Percentiles rank a stretch among this genome's conserved stretches.
phyloP scores from a whole-genome alignment of 345 rosid genomes.

The Arabidopsis suecica region DNA sequence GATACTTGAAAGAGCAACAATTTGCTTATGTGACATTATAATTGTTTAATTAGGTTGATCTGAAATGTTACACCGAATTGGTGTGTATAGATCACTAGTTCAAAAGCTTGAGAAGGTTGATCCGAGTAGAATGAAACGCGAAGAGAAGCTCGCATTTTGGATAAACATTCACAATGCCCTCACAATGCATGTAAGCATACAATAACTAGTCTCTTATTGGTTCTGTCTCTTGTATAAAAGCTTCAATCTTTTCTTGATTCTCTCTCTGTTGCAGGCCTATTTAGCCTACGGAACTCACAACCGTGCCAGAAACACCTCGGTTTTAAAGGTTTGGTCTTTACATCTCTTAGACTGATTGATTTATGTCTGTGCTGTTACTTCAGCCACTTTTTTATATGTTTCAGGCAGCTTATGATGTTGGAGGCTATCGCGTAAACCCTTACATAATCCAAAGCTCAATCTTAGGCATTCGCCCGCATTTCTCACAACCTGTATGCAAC shows the following conservation, averaged over 20 bases:
- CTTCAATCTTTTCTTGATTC: constrained; percentile 2
- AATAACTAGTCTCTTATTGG: constrained; percentile 6
- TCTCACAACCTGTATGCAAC: constrained; percentile 65
- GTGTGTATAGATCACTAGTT: constrained; percentile 64
- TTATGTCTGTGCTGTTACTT: constrained; percentile 11
- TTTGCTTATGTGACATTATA: constrained; percentile 17
- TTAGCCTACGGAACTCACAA: constrained; percentile 71
- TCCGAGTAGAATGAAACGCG: constrained; percentile 76
- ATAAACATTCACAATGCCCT: constrained; percentile 88
- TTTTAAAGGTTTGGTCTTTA: constrained; percentile 58
- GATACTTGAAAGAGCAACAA: background rate
- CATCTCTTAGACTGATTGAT: constrained; percentile 10
- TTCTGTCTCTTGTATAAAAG: constrained; percentile 3
- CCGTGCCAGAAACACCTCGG: constrained; percentile 54
- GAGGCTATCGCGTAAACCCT: constrained; percentile 73
- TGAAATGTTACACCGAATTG: constrained; percentile 10
- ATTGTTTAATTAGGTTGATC: background rate
- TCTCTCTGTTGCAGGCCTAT: constrained; percentile 61
- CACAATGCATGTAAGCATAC: constrained; percentile 79
- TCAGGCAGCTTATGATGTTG: constrained; percentile 85
- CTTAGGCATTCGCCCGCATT: constrained; percentile 68
- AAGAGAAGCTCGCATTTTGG: constrained; percentile 93
- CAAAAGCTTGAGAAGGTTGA: constrained; percentile 78
- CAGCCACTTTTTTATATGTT: constrained; percentile 25
- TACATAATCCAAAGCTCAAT: constrained; percentile 66